Base-by-base conservation (phyloP, 768 basidiomycete species). In the Stropharia rugosoannulata region DNA sequence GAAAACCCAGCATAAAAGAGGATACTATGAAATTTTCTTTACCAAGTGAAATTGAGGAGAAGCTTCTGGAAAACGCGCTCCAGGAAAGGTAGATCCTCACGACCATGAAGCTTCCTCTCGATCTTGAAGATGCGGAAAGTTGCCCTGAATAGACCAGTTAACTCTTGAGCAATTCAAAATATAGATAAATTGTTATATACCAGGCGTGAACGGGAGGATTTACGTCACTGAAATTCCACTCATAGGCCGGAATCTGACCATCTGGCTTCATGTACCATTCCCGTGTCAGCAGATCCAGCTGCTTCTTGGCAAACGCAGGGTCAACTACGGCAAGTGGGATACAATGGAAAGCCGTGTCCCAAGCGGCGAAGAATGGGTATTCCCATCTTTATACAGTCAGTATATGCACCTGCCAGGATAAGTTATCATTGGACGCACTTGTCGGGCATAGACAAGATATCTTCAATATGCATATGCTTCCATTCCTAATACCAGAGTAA, bases 241-340 rank as follows among this genome's bases (percentile, higher is more conserved):
- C 97, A 70, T 98, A 99, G 0, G 97, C 97, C 3, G 97, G 97
- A 55, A 99, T 90, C 66, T 97, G 95, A 36, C 97, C 97, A 68
- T 98, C 96, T 1, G 97, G 97, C 69, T 97, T 97, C 90, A 93
- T 92, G 74, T 98, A 99, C 97, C 97, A 99, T 73, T 99, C 97
- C 54, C 97, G 81, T 2, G 96, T 98, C 64, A 99, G 80, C 57
- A 98, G 68, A 70, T 98, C 96, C 36, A 99, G 82, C 69, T 99
- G 97, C 69, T 96, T 95, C 78, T 99, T 99, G 19, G 97, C 95
- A 65, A 97, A 98, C 0, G 85, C 78, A 1, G 97, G 89, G 66
- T 99, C 97, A 29, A 99, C 90, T 59, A 98, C 84, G 10, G 97
- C 97, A 12, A 99, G 82, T 0, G 97, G 97, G 61, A 99, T 94